Evolutionary conservation across 2,329 filamentous ascomycete genomes (phyloP).

Genomic region (Alternaria brassicae): DNA sequence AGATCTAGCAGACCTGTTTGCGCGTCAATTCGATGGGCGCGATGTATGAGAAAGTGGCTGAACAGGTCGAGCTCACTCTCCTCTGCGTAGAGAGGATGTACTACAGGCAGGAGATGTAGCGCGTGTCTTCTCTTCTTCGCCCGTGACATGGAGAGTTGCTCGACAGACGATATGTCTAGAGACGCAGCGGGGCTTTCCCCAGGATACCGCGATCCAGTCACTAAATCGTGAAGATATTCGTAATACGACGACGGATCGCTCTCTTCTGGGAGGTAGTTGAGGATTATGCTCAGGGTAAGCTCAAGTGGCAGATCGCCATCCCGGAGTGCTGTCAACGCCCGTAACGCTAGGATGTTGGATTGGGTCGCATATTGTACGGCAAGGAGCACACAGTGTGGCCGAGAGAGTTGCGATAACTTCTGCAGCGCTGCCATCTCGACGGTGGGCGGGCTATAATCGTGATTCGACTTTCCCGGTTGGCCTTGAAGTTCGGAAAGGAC

Average conservation of each 20-base stretch:
- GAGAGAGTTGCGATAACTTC: conserved; percentile 58
- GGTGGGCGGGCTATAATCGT: background rate
- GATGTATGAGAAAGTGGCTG: conserved; percentile 70
- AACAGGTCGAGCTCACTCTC: conserved; percentile 63
- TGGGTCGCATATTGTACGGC: conserved; percentile 73
- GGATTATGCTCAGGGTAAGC: conserved; percentile 73
- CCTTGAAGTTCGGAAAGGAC: conserved; percentile 9
- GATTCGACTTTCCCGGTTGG: conserved; percentile 4
- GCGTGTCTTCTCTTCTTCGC: conserved; percentile 70
- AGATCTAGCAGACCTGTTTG: conserved; percentile 75
- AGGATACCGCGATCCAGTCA: conserved; percentile 55
- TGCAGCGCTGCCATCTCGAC: conserved; percentile 36
- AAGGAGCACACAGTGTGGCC: conserved; percentile 74
- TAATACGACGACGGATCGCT: conserved; percentile 69
- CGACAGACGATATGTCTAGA: conserved; percentile 65
- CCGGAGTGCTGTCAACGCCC: conserved; percentile 65
- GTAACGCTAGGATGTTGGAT: conserved; percentile 69
- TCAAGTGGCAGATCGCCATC: conserved; percentile 67
- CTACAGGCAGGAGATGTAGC: conserved; percentile 68
- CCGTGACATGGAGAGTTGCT: conserved; percentile 66
- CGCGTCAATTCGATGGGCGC: conserved; percentile 72
- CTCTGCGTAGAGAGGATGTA: conserved; percentile 56
- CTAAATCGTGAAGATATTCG: conserved; percentile 66
- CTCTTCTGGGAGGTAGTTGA: conserved; percentile 79
- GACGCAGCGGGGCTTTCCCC: conserved; percentile 44